Percentiles rank a stretch among this genome's conserved stretches.
These are phyloP conservation scores for Hura crepitans DNA, from an alignment of 441 rosid genomes.

Conservation along the genomic window DNA sequence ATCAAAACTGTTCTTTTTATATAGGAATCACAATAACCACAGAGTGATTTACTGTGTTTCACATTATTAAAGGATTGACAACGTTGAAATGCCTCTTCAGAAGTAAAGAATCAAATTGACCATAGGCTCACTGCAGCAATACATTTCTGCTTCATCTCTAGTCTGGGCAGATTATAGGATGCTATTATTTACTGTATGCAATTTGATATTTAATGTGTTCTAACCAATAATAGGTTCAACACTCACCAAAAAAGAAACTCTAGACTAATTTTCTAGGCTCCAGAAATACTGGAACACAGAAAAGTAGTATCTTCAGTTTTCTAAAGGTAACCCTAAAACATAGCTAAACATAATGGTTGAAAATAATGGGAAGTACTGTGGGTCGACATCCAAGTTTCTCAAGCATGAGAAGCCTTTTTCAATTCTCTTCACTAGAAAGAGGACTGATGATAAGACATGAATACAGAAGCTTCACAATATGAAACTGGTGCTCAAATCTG, in stretches of 20 bases:
- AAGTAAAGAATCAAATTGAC: slow-evolving; percentile 6
- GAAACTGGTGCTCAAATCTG: background rate
- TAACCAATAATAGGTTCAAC: background rate
- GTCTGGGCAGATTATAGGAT: background rate
- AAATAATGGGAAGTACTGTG: background rate
- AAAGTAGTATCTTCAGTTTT: slow-evolving; percentile 1
- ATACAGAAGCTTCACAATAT: background rate
- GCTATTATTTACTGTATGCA: background rate
- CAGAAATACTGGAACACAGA: background rate
- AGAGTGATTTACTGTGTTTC: background rate
- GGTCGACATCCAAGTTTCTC: background rate
- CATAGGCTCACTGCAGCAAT: slow-evolving; percentile 1
- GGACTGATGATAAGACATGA: background rate
- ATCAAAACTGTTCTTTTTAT: background rate
- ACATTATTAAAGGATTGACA: background rate
- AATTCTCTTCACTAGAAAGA: background rate
- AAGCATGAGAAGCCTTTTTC: background rate
- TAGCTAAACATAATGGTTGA: background rate
- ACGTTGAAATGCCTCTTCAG: background rate
- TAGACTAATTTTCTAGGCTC: background rate
- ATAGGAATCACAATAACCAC: background rate
- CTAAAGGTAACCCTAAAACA: slow-evolving; percentile 9
- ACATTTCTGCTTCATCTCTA: background rate
- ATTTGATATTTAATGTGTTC: background rate
- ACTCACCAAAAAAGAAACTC: background rate